Conservation (phyloP, 2,329 filamentous ascomycete species). For the Aspergillus sp. region DNA sequence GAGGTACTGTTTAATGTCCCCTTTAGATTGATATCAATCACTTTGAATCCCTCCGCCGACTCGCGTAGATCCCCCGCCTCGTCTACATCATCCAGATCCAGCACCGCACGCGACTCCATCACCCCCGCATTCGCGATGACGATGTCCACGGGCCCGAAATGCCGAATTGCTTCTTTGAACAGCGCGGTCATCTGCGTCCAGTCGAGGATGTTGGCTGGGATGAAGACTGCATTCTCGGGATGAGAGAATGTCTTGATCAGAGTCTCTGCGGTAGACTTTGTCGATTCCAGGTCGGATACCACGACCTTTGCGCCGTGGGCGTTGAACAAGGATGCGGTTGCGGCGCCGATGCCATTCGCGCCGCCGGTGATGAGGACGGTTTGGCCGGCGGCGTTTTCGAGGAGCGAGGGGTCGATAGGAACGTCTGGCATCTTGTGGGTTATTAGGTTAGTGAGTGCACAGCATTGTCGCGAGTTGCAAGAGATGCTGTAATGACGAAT, state of each 20-base stretch:
- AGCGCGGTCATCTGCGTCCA: constrained; percentile 36
- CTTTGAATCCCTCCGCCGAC: constrained; percentile 23
- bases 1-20: constrained; percentile 44
- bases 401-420: neutral
- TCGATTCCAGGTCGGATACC: constrained; percentile 29
- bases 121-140: constrained; percentile 45
- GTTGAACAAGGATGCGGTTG: constrained; percentile 37
- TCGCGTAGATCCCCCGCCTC: constrained; percentile 17
- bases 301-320: constrained; percentile 38
- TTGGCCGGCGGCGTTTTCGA: constrained; percentile 19
- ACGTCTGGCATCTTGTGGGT: neutral
- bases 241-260: constrained; percentile 8
- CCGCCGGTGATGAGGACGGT: constrained; percentile 42
- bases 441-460: too few species aligned
- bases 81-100: constrained; percentile 26
- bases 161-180: constrained; percentile 29
- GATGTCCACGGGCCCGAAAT: constrained; percentile 38
- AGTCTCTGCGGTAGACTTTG: neutral
- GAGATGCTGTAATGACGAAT: neutral
- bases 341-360: constrained; percentile 42
- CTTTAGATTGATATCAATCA: constrained; percentile 45
- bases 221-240: constrained; percentile 24
- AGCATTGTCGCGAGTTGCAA: too few species aligned
- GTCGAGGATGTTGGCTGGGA: constrained; percentile 34
- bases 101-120: constrained; percentile 26